Evolutionary conservation across 305 asterid species (phyloP).

Genomic region (Fraxinus latifolia): DNA sequence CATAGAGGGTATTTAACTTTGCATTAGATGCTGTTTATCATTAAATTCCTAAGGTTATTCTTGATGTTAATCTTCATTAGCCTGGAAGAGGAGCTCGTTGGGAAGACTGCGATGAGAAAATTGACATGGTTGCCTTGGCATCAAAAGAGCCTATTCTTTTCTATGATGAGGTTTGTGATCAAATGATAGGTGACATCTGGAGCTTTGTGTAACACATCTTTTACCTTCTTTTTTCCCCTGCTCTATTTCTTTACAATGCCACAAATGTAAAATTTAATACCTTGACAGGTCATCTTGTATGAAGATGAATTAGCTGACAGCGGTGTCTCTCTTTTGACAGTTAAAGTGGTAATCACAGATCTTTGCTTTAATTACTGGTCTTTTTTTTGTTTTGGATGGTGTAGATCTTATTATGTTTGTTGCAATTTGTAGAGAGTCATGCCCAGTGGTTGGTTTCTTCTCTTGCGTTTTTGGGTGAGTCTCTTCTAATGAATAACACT

Average conservation of each 20-base stretch:
- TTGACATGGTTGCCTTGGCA: slow-evolving; percentile 78
- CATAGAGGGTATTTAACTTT: slow-evolving; percentile 7
- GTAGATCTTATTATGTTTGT: slow-evolving; percentile 9
- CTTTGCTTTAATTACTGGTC: slow-evolving; percentile 12
- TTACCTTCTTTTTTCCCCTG: slow-evolving; percentile 4
- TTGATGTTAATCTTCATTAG: slow-evolving; percentile 47
- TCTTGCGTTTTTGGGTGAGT: slow-evolving; percentile 96
- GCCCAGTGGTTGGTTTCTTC: slow-evolving; percentile 97
- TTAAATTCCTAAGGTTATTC: slow-evolving; percentile 25
- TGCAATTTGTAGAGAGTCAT: slow-evolving; percentile 78
- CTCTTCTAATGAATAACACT: slow-evolving; percentile 11
- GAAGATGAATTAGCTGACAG: slow-evolving; percentile 98
- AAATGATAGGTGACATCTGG: slow-evolving; percentile 20
- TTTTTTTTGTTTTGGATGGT: neutral
- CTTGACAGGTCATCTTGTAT: slow-evolving; percentile 70
- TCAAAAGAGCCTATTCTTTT: slow-evolving; percentile 89
- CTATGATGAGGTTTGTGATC: slow-evolving; percentile 76
- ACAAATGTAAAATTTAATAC: slow-evolving; percentile 20
- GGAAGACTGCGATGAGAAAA: slow-evolving; percentile 75
- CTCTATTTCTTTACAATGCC: slow-evolving; percentile 14
- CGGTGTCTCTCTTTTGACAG: slow-evolving; percentile 91
- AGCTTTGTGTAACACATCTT: neutral
- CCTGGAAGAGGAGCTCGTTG: slow-evolving; percentile 48
- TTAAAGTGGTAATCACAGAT: slow-evolving; percentile 72
- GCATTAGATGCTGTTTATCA: slow-evolving; percentile 20